phyloP scores from a whole-genome alignment of 331 rosid species.

The Telfairia occidentalis region DNA sequence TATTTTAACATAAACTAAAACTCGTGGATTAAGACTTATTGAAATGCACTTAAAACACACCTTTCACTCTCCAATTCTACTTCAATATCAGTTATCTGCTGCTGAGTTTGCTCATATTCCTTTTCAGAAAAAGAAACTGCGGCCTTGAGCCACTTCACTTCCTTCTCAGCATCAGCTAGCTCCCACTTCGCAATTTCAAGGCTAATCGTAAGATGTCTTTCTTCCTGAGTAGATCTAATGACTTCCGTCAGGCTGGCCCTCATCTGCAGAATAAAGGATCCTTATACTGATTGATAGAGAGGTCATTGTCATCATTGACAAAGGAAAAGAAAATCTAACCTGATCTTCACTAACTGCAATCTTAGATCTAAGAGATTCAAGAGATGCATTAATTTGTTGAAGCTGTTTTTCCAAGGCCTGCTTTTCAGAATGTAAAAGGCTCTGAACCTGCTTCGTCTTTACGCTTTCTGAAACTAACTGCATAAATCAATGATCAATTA shows the following conservation, averaged over 20 bases:
- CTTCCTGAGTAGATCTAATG: conserved; percentile 46
- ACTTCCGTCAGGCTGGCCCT: conserved; percentile 45
- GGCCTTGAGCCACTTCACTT: conserved; percentile 67
- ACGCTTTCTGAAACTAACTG: conserved; percentile 97
- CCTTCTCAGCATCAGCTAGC: conserved; percentile 83
- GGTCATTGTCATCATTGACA: neutral
- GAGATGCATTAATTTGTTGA: conserved; percentile 47
- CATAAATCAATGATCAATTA: conserved; percentile 17
- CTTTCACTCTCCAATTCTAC: conserved; percentile 65
- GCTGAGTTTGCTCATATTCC: conserved; percentile 57
- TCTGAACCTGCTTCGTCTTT: conserved; percentile 70
- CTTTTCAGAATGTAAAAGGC: conserved; percentile 49
- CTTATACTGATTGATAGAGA: conserved; percentile 12
- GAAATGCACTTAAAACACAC: conserved; percentile 27
- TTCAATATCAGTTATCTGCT: conserved; percentile 44
- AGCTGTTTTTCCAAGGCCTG: conserved; percentile 70
- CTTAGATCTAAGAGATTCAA: conserved; percentile 45
- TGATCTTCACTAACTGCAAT: conserved; percentile 53
- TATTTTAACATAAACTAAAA: neutral
- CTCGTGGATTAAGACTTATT: neutral
- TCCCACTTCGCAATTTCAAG: conserved; percentile 72
- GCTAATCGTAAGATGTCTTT: conserved; percentile 44
- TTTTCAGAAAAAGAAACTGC: conserved; percentile 60
- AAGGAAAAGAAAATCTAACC: conserved; percentile 28
- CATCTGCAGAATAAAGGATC: conserved; percentile 43